These are phyloP conservation scores for Fusarium nematophilum DNA, from an alignment of 2,329 filamentous ascomycete species.

Conservation along the genomic window DNA sequence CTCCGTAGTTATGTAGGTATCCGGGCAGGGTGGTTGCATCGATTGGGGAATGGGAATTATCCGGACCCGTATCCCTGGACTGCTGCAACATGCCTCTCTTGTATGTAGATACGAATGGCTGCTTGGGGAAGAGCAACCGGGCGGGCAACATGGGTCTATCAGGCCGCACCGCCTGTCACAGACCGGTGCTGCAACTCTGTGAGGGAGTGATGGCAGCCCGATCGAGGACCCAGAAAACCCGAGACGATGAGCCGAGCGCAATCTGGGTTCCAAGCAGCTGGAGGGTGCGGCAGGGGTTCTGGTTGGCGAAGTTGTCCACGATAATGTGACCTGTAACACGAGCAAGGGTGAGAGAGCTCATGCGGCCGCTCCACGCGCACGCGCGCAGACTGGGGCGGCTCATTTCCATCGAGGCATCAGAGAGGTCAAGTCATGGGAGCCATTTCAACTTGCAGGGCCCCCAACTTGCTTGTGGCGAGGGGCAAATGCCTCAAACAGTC, in stretches of 20 bases:
- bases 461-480: neutral
- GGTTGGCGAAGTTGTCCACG: conserved; percentile 31
- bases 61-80: no score
- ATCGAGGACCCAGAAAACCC: conserved; percentile 32
- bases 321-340: conserved; percentile 43
- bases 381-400: conserved; percentile 31
- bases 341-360: conserved; percentile 35
- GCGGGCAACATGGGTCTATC: conserved; percentile 21
- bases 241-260: conserved; percentile 37
- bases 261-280: conserved; percentile 42
- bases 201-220: conserved; percentile 29
- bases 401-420: conserved; percentile 29
- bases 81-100: no score
- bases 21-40: no score
- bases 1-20: no score
- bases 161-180: conserved; percentile 14
- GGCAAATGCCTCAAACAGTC: conserved; percentile 12
- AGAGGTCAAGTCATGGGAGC: conserved; percentile 12
- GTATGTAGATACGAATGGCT: conserved; percentile 21
- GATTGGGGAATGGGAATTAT: no score
- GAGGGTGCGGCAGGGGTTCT: conserved; percentile 33
- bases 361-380: conserved; percentile 41
- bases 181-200: conserved; percentile 4
- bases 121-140: conserved; percentile 2
- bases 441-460: neutral